phyloP scores from a whole-genome alignment of 2,329 filamentous ascomycete genomes.

The Aspergillus sp. region DNA sequence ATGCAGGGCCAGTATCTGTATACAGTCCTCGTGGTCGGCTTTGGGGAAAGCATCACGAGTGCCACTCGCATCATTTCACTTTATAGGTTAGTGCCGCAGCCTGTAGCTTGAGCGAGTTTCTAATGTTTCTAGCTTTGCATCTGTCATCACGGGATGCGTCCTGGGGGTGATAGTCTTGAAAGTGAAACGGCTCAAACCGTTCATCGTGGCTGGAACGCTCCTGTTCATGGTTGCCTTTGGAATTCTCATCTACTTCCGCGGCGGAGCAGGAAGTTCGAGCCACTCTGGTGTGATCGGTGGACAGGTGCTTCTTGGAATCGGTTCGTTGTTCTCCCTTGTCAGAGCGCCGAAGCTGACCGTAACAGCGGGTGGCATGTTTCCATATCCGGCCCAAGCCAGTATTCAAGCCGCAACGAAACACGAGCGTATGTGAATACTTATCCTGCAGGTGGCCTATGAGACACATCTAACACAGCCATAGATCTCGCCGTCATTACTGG shows the following conservation, averaged over 20 bases:
- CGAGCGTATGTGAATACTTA: constrained; percentile 35
- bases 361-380: constrained; percentile 59
- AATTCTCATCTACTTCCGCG: constrained; percentile 63
- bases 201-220: constrained; percentile 60
- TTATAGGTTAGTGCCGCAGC: constrained; percentile 44
- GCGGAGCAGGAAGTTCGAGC: constrained; percentile 43
- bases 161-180: constrained; percentile 58
- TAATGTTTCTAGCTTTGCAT: constrained; percentile 41
- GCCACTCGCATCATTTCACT: constrained; percentile 62
- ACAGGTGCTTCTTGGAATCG: constrained; percentile 62
- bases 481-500: constrained; percentile 64
- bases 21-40: constrained; percentile 61
- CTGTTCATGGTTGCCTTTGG: constrained; percentile 67
- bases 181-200: constrained; percentile 61
- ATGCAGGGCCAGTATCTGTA: constrained; percentile 65
- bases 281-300: constrained; percentile 61
- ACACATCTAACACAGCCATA: constrained; percentile 4
- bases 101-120: background rate
- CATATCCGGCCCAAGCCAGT: constrained; percentile 51
- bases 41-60: constrained; percentile 56
- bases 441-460: background rate
- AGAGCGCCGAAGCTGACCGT: background rate
- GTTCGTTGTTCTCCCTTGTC: constrained; percentile 16
- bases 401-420: constrained; percentile 53
- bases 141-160: constrained; percentile 57